Evolutionary conservation across 2,329 filamentous ascomycete species (phyloP), one percentile per base, ranked within the genome.

Genomic region (Pezicula neosporulosa): DNA sequence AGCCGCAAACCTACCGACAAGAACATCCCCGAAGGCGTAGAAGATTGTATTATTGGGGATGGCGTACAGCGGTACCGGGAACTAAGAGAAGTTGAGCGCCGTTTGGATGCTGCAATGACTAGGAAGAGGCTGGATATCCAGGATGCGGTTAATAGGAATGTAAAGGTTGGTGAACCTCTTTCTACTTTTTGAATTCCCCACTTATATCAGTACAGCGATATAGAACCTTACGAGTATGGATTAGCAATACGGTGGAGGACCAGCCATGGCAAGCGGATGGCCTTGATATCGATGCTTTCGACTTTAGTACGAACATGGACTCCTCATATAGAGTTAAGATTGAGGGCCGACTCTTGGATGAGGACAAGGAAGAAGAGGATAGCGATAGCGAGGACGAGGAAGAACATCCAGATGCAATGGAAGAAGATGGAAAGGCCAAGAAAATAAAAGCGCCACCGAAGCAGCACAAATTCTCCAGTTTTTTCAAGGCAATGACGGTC

Each of bases 1-100:
- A 90, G 89, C 65, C 85, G 86, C 66, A 95, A 93, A 71, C 94
- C 94, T 1, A 97, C 91, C 52, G 94, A 99, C 71, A 96, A 90
- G 77, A 94, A 90, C 63, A 84, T 99, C 24, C 92, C 94, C 37
- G 92, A 97, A 58, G 91, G 90, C 50, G 80, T 96, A 42, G 92
- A 95, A 61, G 85, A 90, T 44, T 82, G 87, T 57, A 82, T 90
- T 55, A 83, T 96, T 57, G 90, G 89, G 56, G 89, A 96, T 68
- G 86, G 87, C 37, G 90, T 87, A 42, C 78, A 86, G 66, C 81
- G 90, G 60, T 99, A 99, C 73, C 86, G 85, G 65, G 84, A 87
- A 52, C 73, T 99, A 66, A 84, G 90, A 65, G 91, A 96, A 59
- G 77, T 95, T 52, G 94, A 99, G 77, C 85, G 90, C 65, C 82